Percentiles rank a stretch among this genome's conserved stretches.
Conservation (phyloP, 306 rosid genomes). For the Sindora glabra region DNA sequence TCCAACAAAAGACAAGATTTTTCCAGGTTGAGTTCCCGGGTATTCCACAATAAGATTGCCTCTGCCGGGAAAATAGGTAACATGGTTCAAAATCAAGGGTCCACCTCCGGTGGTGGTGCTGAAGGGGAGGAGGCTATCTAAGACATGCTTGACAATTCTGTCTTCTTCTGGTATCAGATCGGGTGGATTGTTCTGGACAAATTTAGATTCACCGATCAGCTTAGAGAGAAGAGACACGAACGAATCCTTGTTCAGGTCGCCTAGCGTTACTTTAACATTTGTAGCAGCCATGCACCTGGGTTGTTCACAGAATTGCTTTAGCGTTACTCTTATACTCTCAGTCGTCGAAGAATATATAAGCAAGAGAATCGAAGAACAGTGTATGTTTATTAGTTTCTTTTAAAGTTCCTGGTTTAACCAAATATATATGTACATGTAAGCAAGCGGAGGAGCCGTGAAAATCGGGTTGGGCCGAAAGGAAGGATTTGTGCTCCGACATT, state of each 20-base stretch:
- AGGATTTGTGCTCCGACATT: no score
- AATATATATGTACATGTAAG: no score
- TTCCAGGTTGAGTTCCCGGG: constrained; percentile 72
- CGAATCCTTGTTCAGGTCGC: constrained; percentile 56
- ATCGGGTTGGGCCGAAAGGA: no score
- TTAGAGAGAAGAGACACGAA: constrained; percentile 60
- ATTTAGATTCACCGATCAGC: constrained; percentile 73
- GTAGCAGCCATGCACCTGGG: constrained; percentile 37
- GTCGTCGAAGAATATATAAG: no score
- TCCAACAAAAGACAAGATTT: constrained; percentile 75
- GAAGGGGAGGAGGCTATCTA: constrained; percentile 49
- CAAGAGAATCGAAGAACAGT: no score
- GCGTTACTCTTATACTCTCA: no score
- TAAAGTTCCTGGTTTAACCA: no score
- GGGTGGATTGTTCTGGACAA: constrained; percentile 83
- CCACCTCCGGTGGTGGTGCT: constrained; percentile 80
- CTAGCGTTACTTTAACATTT: constrained; percentile 33
- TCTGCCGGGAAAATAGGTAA: constrained; percentile 55
- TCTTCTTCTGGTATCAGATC: constrained; percentile 80
- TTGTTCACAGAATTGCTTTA: no score
- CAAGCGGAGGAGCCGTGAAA: no score
- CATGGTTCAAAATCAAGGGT: constrained; percentile 61
- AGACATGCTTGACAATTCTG: constrained; percentile 56
- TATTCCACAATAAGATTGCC: constrained; percentile 82
- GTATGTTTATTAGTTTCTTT: no score